Evolutionary conservation across 441 rosid genomes (phyloP).

Genomic region (Pelargonium australe): DNA sequence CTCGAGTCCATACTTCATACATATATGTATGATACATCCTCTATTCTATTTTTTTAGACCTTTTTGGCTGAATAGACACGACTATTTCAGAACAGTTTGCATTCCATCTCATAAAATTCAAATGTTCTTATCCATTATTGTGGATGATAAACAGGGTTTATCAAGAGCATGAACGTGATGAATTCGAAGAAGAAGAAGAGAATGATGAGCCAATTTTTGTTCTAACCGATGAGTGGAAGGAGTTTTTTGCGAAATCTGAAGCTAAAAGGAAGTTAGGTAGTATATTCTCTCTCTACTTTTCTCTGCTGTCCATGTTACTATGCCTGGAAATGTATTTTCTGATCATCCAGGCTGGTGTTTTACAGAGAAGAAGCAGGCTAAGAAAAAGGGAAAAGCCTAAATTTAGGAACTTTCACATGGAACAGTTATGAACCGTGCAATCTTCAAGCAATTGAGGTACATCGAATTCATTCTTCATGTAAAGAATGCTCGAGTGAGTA

Average conservation of each 20-base stretch:
- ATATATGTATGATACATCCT: too few species aligned
- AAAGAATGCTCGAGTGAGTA: neutral
- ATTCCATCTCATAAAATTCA: neutral
- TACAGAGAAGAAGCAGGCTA: constrained; percentile 39
- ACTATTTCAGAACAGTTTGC: neutral
- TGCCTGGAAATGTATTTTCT: neutral
- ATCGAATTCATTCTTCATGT: neutral
- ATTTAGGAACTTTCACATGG: neutral
- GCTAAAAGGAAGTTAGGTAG: constrained; percentile 48
- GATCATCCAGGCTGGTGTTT: neutral
- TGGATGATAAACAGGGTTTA: constrained; percentile 24
- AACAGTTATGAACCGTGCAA: neutral
- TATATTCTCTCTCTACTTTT: neutral
- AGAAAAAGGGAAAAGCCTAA: constrained; percentile 27
- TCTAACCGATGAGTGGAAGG: constrained; percentile 60
- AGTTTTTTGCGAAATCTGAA: constrained; percentile 56
- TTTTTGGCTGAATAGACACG: neutral
- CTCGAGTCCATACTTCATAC: too few species aligned
- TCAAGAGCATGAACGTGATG: constrained; percentile 28
- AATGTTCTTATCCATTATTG: neutral
- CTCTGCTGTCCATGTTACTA: neutral
- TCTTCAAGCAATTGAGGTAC: neutral
- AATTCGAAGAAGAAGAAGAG: constrained; percentile 22
- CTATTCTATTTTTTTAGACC: too few species aligned
- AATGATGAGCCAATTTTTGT: constrained; percentile 49